Evolutionary conservation across 129 eudicot genomes (phyloP).

Genomic region (Gnaphalium uliginosum): DNA sequence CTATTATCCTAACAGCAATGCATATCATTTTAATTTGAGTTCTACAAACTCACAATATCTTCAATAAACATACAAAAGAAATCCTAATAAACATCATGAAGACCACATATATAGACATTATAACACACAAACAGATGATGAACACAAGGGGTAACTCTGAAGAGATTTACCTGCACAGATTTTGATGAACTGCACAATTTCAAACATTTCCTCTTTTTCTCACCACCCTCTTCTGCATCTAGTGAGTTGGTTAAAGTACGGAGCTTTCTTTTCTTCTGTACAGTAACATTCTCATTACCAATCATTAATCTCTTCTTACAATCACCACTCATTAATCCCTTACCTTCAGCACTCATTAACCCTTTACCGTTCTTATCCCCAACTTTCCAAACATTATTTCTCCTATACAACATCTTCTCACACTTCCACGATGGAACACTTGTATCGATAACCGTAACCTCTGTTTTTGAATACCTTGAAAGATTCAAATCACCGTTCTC

Average conservation of each 20-base stretch:
- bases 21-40: neutral
- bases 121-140: conserved; percentile 23
- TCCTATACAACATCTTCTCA: conserved; percentile 69
- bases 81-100: neutral
- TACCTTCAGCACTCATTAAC: too few species aligned
- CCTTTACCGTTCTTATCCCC: too few species aligned
- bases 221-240: neutral
- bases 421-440: conserved; percentile 64
- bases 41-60: too few species aligned
- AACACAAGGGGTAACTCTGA: neutral
- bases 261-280: neutral
- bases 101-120: neutral
- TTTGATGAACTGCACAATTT: neutral
- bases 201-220: neutral
- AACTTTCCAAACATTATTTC: conserved; percentile 45
- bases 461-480: conserved; percentile 57
- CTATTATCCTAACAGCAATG: neutral
- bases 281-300: neutral
- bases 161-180: neutral
- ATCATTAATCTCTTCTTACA: too few species aligned
- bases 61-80: too few species aligned
- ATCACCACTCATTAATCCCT: too few species aligned
- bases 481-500: conserved; percentile 37
- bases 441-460: conserved; percentile 67
- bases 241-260: neutral